Evolutionary conservation across 108 stramenopile genomes (phyloP).

Genomic region (Parietichytrium sp.): DNA sequence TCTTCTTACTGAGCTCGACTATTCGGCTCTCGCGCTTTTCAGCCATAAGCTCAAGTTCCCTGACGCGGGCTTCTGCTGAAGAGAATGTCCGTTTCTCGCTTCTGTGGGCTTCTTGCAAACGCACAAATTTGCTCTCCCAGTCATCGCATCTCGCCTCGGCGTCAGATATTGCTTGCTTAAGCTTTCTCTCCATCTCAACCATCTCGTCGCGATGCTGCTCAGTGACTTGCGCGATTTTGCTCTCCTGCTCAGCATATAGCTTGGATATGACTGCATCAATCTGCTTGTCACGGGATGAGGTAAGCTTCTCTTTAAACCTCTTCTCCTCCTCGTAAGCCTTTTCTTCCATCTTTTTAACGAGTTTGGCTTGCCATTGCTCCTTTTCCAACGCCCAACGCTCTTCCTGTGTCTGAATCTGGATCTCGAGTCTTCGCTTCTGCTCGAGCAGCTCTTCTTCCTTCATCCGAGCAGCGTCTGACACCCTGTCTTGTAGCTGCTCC

Average conservation of each 20-base stretch:
- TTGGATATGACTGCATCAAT: conserved; percentile 32
- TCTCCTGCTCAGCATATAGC: conserved; percentile 38
- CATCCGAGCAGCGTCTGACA: conserved; percentile 31
- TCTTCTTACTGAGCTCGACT: background rate
- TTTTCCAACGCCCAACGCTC: background rate
- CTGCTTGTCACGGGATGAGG: conserved; percentile 10
- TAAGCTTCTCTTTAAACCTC: conserved; percentile 14
- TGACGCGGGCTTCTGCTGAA: conserved; percentile 7
- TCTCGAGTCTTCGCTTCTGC: background rate
- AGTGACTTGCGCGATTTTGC: background rate
- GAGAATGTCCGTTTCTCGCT: conserved; percentile 4
- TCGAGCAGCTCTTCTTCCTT: background rate
- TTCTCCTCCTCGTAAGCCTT: background rate
- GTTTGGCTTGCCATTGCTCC: conserved; percentile 36
- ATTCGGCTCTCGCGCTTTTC: conserved; percentile 10
- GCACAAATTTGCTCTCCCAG: conserved; percentile 30
- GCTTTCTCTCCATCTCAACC: background rate
- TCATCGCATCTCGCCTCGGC: background rate
- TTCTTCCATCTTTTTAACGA: conserved; percentile 28
- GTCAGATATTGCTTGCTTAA: background rate
- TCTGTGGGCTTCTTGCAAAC: background rate
- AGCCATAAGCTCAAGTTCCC: background rate
- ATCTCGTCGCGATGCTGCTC: background rate
- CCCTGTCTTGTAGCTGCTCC: background rate
- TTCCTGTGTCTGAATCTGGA: background rate